Evolutionary conservation across 192 early-diverging fungal genomes (phyloP).

Genomic region (Backusella tuberculispora): DNA sequence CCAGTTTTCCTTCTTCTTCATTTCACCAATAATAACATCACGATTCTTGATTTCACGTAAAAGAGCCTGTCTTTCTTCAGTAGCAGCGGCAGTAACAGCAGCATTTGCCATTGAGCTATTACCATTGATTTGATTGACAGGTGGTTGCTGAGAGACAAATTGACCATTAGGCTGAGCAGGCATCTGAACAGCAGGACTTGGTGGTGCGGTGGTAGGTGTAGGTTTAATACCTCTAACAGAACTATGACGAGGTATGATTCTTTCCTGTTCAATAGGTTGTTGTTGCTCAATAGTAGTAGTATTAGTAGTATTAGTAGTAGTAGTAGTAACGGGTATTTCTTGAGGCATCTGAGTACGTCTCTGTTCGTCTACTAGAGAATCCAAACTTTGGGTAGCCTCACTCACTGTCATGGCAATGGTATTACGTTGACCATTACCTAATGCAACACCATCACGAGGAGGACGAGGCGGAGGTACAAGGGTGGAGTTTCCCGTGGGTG

Average conservation of each 20-base stretch:
- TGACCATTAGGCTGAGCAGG: background rate
- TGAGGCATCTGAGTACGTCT: background rate
- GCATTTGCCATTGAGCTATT: background rate
- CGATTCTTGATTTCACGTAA: conserved; percentile 44
- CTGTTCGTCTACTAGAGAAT: background rate
- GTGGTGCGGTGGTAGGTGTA: background rate
- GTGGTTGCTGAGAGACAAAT: background rate
- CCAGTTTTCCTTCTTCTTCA: conserved; percentile 51
- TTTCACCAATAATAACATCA: conserved; percentile 40
- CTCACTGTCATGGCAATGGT: conserved; percentile 4
- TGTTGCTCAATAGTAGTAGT: background rate
- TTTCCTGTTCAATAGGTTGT: conserved; percentile 9
- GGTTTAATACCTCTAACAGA: conserved; percentile 1
- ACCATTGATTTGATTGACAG: background rate
- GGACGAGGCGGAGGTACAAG: conserved; percentile 37
- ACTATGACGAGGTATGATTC: conserved; percentile 4
- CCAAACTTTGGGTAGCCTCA: background rate
- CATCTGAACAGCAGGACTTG: background rate
- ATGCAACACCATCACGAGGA: conserved; percentile 41
- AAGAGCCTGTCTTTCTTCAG: conserved; percentile 23
- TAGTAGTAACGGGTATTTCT: background rate
- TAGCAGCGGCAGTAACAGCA: background rate
- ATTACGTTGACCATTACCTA: conserved; percentile 21
- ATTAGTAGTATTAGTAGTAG: no score
- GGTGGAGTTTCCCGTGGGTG: conserved; percentile 36